Evolutionary conservation across 208 protist genomes (phyloP).

Genomic region (Tritrichomonas musculus): DNA sequence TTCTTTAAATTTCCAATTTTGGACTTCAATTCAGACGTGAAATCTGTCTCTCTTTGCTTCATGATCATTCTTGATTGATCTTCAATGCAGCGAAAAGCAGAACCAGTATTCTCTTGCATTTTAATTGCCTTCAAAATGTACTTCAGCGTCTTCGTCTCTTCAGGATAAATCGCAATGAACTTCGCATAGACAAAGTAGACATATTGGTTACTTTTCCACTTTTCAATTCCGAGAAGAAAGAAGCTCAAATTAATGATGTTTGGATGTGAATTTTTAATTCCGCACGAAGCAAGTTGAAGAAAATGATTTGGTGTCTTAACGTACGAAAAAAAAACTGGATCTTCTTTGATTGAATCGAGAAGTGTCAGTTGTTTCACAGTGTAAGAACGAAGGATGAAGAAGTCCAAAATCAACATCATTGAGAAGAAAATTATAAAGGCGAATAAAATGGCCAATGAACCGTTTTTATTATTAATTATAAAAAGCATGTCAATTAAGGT

Average conservation of each 20-base stretch:
- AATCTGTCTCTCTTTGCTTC: background rate
- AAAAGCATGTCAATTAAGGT: background rate
- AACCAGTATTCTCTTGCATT: no score
- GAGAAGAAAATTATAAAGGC: background rate
- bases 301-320: background rate
- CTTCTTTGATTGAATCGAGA: no score
- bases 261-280: background rate
- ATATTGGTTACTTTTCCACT: background rate
- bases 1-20: background rate
- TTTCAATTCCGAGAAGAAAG: background rate
- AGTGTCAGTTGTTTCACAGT: background rate
- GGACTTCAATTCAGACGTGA: background rate
- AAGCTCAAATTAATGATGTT: background rate
- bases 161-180: background rate
- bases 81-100: background rate
- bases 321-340: no score
- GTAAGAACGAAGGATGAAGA: no score
- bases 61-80: background rate
- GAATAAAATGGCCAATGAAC: background rate
- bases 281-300: background rate
- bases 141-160: background rate
- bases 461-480: background rate
- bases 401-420: background rate
- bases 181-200: background rate
- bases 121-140: background rate